Conservation (phyloP, 495 filamentous ascomycete species). For the Penicillium crystallinum region DNA sequence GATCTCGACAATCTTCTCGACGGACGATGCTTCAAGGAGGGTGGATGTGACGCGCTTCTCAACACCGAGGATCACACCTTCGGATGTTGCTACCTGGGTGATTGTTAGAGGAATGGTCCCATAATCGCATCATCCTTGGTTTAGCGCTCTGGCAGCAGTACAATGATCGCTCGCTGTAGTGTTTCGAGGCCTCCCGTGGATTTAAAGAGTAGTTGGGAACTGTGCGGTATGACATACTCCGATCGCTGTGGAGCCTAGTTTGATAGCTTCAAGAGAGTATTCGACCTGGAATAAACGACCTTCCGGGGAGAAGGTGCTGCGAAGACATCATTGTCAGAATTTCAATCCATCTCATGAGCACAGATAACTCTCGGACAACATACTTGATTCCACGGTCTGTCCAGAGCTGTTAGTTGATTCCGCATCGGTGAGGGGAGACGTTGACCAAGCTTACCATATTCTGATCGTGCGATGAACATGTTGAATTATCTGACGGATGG, state of each 20-base stretch:
- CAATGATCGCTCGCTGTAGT: neutral
- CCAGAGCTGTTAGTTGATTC: constrained; percentile 30
- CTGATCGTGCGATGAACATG: constrained; percentile 99
- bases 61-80: constrained; percentile 92
- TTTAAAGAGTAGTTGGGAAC: neutral
- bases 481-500: constrained; percentile 37
- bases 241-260: constrained; percentile 96
- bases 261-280: constrained; percentile 99
- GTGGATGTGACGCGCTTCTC: constrained; percentile 98
- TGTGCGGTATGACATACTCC: constrained; percentile 54
- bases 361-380: constrained; percentile 21
- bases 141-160: neutral
- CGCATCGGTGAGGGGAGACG: constrained; percentile 16
- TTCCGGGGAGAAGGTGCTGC: constrained; percentile 98
- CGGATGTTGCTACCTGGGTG: constrained; percentile 73
- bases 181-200: neutral
- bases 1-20: constrained; percentile 99
- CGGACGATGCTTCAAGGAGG: constrained; percentile 91
- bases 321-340: constrained; percentile 25
- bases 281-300: constrained; percentile 99
- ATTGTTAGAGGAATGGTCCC: constrained; percentile 12
- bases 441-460: constrained; percentile 76
- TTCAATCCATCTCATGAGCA: neutral
- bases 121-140: neutral
- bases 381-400: constrained; percentile 99